Base-by-base conservation (phyloP, 441 rosid species). In the Biscutella laevigata region DNA sequence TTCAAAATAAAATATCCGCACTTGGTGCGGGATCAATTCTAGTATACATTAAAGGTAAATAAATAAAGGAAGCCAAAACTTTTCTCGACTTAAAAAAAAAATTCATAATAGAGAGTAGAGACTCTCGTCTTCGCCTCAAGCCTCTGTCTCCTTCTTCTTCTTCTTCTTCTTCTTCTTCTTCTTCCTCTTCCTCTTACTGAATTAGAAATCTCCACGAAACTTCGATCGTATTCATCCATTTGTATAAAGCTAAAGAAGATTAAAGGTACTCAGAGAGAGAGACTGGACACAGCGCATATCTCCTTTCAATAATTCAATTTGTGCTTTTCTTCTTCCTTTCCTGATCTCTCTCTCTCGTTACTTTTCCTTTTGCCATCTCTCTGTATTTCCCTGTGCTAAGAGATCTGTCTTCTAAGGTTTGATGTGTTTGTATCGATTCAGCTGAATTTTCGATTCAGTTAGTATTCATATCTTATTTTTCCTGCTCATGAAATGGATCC, bases 381-480 rank as follows among this genome's bases (percentile, higher is more conserved):
- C 28, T 8, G 1, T 30, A 4, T 19, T 27, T 15, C 47, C 4
- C 48, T 20, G 54, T 21, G 41, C 27, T 53, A 27, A 10, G 30
- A 63, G 68, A 64, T 64, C 68, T 33, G 26, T 33, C 30, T 33
- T 14, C 29, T 11, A 51, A 57, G 69, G 64, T 64, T 27, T 11
- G 30, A 30, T 27, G 27, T 8, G 19, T 16, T 34, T 37, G 30
- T 36, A 0, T 29, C 0, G 51, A 25, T 17, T 53, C 39, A 33
- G 20, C 52, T 52, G 42, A 24, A 47, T 47, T 47, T 17, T 17
- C 17, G 49, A 55, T 55, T 63, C 44, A 16, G 8, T 42, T 41
- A 37, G 4, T 17, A 0, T 17, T 36, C 20, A 17, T 17, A 17
- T 17, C 20, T 40, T 21, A 14, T 12, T 7, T 34, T 33, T 3